Evolutionary conservation across 1,139 yeast genomes (phyloP), one percentile per base, ranked within the genome.

Genomic region (Saccharomycopsis hybrid): DNA sequence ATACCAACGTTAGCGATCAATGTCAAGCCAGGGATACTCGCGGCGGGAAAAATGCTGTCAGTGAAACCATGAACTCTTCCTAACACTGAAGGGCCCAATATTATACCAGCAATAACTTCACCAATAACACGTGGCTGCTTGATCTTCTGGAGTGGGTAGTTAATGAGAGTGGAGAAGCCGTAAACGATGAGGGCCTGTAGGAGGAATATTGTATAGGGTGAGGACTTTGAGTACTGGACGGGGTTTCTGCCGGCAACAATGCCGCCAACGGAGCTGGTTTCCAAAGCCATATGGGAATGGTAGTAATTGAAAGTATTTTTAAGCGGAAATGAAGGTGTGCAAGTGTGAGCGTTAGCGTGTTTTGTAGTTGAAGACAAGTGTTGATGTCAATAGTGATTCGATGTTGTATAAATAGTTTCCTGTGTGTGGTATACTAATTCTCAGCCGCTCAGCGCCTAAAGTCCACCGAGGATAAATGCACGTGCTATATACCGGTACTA

Each of bases 51-150:
- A 43, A 86, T 79, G 7, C 73, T 76, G 1, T 62, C 60, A 2
- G 88, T 80, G 64, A 83, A 85, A 53, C 76, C 69, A 0, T 88
- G 88, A 37, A 83, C 76, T 49, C 74, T 78, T 2, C 92, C 94
- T 68, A 85, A 65, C 1, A 77, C 90, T 1, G 74, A 65, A 1
- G 88, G 88, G 0, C 90, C 90, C 49, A 85, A 65, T 1, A 85
- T 58, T 46, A 85, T 80, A 24, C 94, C 95, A 0, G 87, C 72
- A 13, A 85, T 70, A 49, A 85, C 92, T 60, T 85, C 94, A 4
- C 89, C 85, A 50, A 85, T 83, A 42, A 85, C 94, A 51, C 80
- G 71, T 0, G 94, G 95, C 62, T 85, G 92, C 57, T 78, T 78
- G 41, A 85, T 60, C 54, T 65, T 72, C 8, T 78, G 70, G 28